Evolutionary conservation across 2,329 filamentous ascomycete genomes (phyloP).

Genomic region (Talaromyces amestolkiae): DNA sequence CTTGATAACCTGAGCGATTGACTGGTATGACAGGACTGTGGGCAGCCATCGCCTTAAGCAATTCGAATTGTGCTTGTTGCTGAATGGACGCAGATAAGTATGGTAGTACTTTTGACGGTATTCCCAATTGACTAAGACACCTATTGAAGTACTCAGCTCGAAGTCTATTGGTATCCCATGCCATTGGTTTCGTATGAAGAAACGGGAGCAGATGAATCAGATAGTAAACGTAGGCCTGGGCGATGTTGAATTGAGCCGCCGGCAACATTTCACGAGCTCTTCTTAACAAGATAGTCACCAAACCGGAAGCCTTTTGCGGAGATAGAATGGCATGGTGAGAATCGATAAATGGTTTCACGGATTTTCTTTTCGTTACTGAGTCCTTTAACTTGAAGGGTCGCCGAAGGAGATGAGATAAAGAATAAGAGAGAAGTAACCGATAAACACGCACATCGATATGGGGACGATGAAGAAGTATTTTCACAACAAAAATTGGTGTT

Average conservation of each 20-base stretch:
- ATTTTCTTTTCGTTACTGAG: neutral
- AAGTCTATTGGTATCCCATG: slow-evolving; percentile 24
- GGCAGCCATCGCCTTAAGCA: slow-evolving; percentile 58
- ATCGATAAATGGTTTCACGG: slow-evolving; percentile 6
- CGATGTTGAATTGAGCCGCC: slow-evolving; percentile 43
- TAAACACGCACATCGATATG: slow-evolving; percentile 43
- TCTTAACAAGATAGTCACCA: slow-evolving; percentile 49
- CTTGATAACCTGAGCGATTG: slow-evolving; percentile 58
- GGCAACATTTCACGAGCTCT: slow-evolving; percentile 54
- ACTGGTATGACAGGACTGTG: slow-evolving; percentile 55
- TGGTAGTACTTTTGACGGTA: slow-evolving; percentile 49
- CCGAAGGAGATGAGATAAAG: slow-evolving; percentile 35
- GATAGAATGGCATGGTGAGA: neutral
- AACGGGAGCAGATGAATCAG: slow-evolving; percentile 25
- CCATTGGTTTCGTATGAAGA: neutral
- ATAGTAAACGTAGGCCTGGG: slow-evolving; percentile 39
- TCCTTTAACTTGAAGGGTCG: slow-evolving; percentile 23
- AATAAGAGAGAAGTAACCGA: slow-evolving; percentile 42
- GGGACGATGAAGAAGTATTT: slow-evolving; percentile 47
- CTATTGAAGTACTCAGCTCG: slow-evolving; percentile 49
- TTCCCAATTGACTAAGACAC: slow-evolving; percentile 48
- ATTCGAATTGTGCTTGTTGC: slow-evolving; percentile 56
- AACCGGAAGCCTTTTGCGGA: slow-evolving; percentile 35
- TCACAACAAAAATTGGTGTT: slow-evolving; percentile 48
- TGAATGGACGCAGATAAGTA: slow-evolving; percentile 50